Conservation (phyloP, 306 rosid species). For the Lagenaria siceraria region DNA sequence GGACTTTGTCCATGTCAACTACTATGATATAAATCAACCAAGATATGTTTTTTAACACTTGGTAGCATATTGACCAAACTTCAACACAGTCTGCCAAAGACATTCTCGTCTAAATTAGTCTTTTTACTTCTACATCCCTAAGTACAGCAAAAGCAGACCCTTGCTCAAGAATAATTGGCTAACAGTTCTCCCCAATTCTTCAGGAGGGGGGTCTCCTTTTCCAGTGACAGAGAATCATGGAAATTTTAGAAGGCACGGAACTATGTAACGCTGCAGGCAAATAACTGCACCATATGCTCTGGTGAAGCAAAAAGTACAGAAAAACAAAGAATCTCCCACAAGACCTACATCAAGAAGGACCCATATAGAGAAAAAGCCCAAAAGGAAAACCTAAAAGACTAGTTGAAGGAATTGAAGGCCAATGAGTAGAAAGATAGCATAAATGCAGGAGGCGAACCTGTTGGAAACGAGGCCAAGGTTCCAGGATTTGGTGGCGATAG, state of each 20-base stretch:
- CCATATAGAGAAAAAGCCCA: neutral
- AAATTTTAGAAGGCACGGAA: neutral
- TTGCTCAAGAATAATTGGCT: neutral
- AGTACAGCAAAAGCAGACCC: neutral
- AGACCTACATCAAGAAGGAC: neutral
- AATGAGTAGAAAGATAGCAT: neutral
- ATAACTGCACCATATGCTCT: neutral
- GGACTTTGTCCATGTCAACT: neutral
- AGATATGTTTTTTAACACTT: neutral
- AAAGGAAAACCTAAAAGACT: neutral
- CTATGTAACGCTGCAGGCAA: neutral
- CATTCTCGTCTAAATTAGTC: neutral
- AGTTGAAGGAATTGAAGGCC: neutral
- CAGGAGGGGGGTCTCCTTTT: neutral
- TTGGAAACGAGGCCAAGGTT: conserved; percentile 31
- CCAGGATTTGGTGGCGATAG: conserved; percentile 20
- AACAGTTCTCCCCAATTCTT: neutral
- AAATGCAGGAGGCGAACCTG: conserved; percentile 27
- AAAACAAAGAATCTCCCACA: neutral
- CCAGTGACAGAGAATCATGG: neutral
- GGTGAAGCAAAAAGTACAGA: neutral
- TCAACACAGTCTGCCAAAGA: neutral
- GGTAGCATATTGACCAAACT: neutral
- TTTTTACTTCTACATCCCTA: neutral
- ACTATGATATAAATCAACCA: neutral